Evolutionary conservation across 768 basidiomycete genomes (phyloP).

Genomic region (Phlebiopsis flavidoalba): DNA sequence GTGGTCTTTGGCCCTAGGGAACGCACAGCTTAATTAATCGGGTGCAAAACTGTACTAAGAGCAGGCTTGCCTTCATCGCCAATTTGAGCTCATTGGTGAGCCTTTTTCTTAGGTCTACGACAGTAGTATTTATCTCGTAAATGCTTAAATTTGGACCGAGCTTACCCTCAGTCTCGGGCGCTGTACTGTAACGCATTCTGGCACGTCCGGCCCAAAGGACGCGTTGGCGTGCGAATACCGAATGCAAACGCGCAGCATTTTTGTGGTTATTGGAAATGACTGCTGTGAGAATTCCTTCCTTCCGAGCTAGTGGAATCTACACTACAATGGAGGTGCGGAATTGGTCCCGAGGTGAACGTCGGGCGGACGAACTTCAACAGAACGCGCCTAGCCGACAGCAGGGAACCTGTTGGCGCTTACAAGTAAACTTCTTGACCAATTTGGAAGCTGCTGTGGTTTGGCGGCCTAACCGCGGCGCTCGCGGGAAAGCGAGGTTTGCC

Average conservation of each 20-base stretch:
- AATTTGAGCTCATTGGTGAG: slow-evolving; percentile 52
- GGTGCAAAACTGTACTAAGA: background rate
- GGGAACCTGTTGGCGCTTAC: background rate
- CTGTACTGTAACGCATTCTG: slow-evolving; percentile 3
- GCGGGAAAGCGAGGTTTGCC: background rate
- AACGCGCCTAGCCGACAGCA: background rate
- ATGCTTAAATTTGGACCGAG: background rate
- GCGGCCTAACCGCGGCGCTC: background rate
- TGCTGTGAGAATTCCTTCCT: background rate
- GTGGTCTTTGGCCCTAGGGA: slow-evolving; percentile 49
- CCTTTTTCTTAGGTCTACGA: slow-evolving; percentile 43
- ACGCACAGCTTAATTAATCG: background rate
- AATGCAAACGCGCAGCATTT: background rate
- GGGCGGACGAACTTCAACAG: background rate
- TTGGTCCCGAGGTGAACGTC: background rate
- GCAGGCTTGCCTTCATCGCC: slow-evolving; percentile 59
- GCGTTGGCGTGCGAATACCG: background rate
- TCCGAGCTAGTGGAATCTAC: background rate
- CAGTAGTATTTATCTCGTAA: background rate
- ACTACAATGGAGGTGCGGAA: background rate
- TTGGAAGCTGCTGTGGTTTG: slow-evolving; percentile 3
- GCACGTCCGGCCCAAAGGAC: background rate
- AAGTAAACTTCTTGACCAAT: background rate
- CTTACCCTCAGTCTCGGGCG: background rate
- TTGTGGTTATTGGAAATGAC: background rate